Base-by-base conservation (phyloP, 495 filamentous ascomycete species). In the Saxophila tyrrhenica region DNA sequence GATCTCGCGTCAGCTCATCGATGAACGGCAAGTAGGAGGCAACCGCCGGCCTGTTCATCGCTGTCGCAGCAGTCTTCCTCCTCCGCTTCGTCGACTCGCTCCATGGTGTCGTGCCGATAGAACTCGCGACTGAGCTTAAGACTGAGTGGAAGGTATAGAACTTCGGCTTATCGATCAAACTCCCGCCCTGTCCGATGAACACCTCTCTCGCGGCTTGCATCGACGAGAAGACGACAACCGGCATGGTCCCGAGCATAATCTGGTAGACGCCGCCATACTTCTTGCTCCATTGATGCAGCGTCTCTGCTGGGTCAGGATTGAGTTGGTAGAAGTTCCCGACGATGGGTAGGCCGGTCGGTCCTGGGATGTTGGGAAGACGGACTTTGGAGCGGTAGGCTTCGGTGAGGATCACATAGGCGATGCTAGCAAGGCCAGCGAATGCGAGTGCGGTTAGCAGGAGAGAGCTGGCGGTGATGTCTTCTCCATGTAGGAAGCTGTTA, bases 141-240 rank as follows among this genome's bases (percentile, higher is more conserved):
- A 83, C 75, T 77, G 79, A 81, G 51, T 85, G 81, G 61, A 83
- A 83, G 3, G 80, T 84, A 65, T 82, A 83, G 38, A 80, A 75
- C 48, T 78, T 76, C 0, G 81, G 81, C 52, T 80, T 67, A 5
- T 76, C 80, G 58, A 74, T 78, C 50, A 82, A 54, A 0, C 80
- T 78, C 47, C 72, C 69, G 20, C 68, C 66, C 66, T 82, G 78
- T 17, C 78, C 70, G 10, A 75, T 73, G 57, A 83, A 82, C 2
- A 85, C 56, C 22, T 71, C 64, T 59, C 77, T 81, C 7, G 78
- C 80, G 2, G 76, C 62, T 1, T 73, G 72, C 2, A 78, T 75
- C 25, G 73, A 77, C 59, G 82, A 82, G 3, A 82, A 78, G 11
- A 85, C 74, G 0, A 85, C 69, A 3, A 83, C 71, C 0, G 75